A percentile compares a stretch with the other conserved stretches of the same genome.
Conservation (phyloP, 345 rosid species). For the Excoecaria cochinchinensis region DNA sequence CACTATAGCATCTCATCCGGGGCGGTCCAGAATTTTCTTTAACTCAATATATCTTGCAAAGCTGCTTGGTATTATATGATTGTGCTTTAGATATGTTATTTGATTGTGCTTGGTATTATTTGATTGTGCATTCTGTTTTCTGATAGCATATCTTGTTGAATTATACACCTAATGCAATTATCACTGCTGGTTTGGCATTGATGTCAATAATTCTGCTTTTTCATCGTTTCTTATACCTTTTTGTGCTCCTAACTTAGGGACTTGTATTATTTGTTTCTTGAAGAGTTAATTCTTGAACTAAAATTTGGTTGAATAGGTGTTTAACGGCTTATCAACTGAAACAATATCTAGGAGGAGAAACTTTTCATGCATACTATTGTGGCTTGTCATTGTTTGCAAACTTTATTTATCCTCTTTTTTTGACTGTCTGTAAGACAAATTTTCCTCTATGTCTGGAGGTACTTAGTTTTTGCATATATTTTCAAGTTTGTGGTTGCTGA, state of each 20-base stretch:
- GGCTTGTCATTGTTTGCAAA: neutral
- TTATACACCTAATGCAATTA: neutral
- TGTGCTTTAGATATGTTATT: neutral
- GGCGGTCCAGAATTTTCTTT: neutral
- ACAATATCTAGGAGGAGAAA: neutral
- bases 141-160: neutral
- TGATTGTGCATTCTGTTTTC: neutral
- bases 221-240: neutral
- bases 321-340: neutral
- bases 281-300: neutral
- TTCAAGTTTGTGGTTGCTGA: neutral
- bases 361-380: neutral
- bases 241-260: neutral
- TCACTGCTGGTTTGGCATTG: neutral
- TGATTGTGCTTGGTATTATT: neutral
- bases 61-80: neutral
- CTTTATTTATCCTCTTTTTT: slow-evolving; percentile 3
- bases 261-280: too few relatives aligned
- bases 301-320: neutral
- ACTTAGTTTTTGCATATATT: neutral
- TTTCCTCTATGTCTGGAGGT: neutral
- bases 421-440: neutral
- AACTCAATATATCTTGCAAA: neutral
- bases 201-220: neutral
- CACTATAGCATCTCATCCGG: neutral